A percentile compares a stretch with the other conserved stretches of the same genome.
Evolutionary conservation across 768 basidiomycete genomes (phyloP).

Genomic region (Leccinum uliginosum): DNA sequence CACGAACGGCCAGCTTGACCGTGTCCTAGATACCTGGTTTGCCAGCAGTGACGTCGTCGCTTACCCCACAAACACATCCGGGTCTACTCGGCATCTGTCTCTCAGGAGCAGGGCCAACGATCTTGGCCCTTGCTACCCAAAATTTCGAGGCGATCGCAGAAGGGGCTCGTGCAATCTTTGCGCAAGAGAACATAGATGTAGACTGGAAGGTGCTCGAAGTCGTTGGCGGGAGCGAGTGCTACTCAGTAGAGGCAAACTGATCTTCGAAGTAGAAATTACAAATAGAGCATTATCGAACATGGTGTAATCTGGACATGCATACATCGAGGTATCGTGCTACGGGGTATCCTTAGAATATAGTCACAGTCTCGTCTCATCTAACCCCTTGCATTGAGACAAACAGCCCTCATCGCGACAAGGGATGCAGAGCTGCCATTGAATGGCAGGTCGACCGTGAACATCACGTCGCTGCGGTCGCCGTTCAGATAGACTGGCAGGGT

Average conservation of each 20-base stretch:
- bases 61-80: slow-evolving; percentile 86
- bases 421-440: slow-evolving; percentile 64
- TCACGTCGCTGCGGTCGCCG: slow-evolving; percentile 78
- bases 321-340: slow-evolving; percentile 23
- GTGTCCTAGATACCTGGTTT: slow-evolving; percentile 83
- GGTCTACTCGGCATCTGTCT: slow-evolving; percentile 97
- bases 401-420: slow-evolving; percentile 81
- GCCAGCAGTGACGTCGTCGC: slow-evolving; percentile 82
- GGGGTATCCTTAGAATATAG: slow-evolving; percentile 21
- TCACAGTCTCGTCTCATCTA: slow-evolving; percentile 25
- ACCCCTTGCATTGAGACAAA: slow-evolving; percentile 83
- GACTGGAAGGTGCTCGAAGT: slow-evolving; percentile 88
- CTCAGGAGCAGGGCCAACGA: slow-evolving; percentile 96
- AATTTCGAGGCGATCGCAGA: slow-evolving; percentile 84
- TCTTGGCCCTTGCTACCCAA: slow-evolving; percentile 86
- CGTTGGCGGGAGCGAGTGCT: slow-evolving; percentile 38
- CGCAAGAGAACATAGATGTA: slow-evolving; percentile 66
- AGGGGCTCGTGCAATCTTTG: slow-evolving; percentile 74
- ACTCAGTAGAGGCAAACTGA: slow-evolving; percentile 12
- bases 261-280: not conserved
- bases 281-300: slow-evolving; percentile 18
- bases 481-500: slow-evolving; percentile 93
- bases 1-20: not conserved
- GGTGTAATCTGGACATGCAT: slow-evolving; percentile 14
- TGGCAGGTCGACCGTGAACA: slow-evolving; percentile 86